Percentiles rank a stretch among this genome's conserved stretches.
These are phyloP conservation scores for Panellus pusillus DNA, from an alignment of 768 basidiomycete species.

Conservation along the genomic window DNA sequence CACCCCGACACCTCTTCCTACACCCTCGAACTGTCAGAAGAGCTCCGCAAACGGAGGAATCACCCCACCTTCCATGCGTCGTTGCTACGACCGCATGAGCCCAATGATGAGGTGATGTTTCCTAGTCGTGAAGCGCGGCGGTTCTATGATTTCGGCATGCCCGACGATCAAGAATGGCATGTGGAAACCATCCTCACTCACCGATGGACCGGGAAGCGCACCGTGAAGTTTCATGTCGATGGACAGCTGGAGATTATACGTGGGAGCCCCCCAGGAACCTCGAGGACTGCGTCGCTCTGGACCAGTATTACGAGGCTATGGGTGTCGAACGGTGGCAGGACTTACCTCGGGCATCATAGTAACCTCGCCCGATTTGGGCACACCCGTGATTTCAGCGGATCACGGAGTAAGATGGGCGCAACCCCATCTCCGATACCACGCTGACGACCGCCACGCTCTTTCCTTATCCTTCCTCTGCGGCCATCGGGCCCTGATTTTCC, in stretches of 20 bases:
- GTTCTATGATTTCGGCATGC: constrained; percentile 37
- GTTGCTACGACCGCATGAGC: constrained; percentile 29
- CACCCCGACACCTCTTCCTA: constrained; percentile 28
- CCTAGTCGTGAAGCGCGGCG: constrained; percentile 27
- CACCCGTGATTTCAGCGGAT: too few species aligned
- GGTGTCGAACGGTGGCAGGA: constrained; percentile 21
- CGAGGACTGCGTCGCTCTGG: constrained; percentile 29
- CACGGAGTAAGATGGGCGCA: too few species aligned
- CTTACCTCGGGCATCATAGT: neutral
- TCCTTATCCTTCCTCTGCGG: too few species aligned
- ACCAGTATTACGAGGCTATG: constrained; percentile 30
- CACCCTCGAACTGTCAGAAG: constrained; percentile 27
- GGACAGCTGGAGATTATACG: constrained; percentile 33
- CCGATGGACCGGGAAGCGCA: constrained; percentile 13
- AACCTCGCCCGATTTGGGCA: too few species aligned
- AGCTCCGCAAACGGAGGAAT: constrained; percentile 27
- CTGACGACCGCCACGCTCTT: too few species aligned
- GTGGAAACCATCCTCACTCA: constrained; percentile 36
- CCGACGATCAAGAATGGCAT: constrained; percentile 34
- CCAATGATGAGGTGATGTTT: constrained; percentile 36
- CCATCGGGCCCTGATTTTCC: too few species aligned
- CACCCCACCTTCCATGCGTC: constrained; percentile 37
- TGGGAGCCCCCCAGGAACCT: constrained; percentile 28
- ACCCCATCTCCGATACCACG: too few species aligned
- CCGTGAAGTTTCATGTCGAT: constrained; percentile 30